Base-by-base conservation (phyloP, 169 alveolate genomes). In the Plasmodium cynomolgi region DNA sequence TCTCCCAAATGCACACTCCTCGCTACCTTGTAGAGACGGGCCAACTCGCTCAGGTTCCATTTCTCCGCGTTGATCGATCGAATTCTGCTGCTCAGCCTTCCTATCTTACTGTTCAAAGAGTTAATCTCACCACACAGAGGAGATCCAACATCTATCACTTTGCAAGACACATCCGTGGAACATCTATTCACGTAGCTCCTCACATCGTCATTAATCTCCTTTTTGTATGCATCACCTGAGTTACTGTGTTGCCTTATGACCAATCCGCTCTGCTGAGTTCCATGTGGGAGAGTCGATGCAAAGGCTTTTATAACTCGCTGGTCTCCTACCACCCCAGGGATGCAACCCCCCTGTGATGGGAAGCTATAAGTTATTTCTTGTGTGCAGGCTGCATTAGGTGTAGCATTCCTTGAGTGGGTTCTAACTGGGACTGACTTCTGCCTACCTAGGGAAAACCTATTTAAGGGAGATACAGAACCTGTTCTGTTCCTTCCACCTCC, bases 1-100 rank as follows among this genome's bases (percentile, higher is more conserved):
- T n/a, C n/a, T n/a, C n/a, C n/a, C n/a, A n/a, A n/a, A n/a, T n/a
- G n/a, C 50, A 7, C 13, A 8, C 50, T 11, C n/a, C n/a, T 13
- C 9, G n/a, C 8, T 50, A 86, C 93, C 86, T 86, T 86, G 81
- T 86, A 86, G 81, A 86, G 37, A 29, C 81, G 56, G 17, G 81
- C 56, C 50, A 86, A 56, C 9, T 86, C 86, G 54, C 72, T 54
- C 29, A 75, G 71, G 34, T 86, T 37, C 31, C 44, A 75, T 26
- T 86, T 86, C 34, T 75, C 81, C 71, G 41, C 62, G 23, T 15
- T 86, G 3, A 86, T 33, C 3, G 56, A 33, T 23, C 68, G 37
- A 33, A 75, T 37, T 13, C 71, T 37, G 44, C 47, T 77, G 15
- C 62, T 47, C 3, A 86, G 39, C 26, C 47, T 75, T 77, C 71